phyloP scores from a whole-genome alignment of 805 yeast genomes.

The Spathaspora arborariae region DNA sequence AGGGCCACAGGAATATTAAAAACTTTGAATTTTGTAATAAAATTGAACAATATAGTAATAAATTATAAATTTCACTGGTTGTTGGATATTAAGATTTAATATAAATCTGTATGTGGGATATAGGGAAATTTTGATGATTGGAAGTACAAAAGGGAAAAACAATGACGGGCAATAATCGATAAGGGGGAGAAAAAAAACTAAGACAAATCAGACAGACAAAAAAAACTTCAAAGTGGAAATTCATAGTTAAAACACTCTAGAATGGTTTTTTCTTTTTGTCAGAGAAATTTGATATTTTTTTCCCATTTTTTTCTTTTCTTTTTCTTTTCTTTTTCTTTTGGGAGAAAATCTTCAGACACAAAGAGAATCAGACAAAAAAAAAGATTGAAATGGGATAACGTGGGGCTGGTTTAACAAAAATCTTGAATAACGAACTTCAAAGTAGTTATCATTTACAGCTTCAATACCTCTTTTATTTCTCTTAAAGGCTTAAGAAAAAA shows the following conservation, averaged over 20 bases:
- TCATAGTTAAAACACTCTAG: not conserved
- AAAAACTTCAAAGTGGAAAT: not conserved
- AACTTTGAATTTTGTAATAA: not conserved
- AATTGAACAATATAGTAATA: not conserved
- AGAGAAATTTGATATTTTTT: too few species aligned
- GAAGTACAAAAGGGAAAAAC: not conserved
- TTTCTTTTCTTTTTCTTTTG: not conserved
- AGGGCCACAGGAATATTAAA: not conserved
- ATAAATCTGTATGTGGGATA: not conserved
- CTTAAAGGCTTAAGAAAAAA: not conserved
- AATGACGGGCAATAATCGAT: not conserved
- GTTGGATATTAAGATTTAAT: not conserved
- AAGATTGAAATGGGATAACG: not conserved
- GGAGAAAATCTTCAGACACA: not conserved
- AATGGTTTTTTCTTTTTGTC: not conserved
- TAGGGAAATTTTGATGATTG: not conserved
- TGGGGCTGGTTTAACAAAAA: not conserved
- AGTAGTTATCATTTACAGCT: too few species aligned
- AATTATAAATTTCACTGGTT: not conserved
- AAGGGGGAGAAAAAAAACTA: not conserved
- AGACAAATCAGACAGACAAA: not conserved
- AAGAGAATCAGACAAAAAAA: not conserved
- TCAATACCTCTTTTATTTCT: too few species aligned
- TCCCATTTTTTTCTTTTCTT: not conserved
- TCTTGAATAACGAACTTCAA: not conserved